Conservation (phyloP, 2,329 filamentous ascomycete genomes). For the Byssochlamys sp. region DNA sequence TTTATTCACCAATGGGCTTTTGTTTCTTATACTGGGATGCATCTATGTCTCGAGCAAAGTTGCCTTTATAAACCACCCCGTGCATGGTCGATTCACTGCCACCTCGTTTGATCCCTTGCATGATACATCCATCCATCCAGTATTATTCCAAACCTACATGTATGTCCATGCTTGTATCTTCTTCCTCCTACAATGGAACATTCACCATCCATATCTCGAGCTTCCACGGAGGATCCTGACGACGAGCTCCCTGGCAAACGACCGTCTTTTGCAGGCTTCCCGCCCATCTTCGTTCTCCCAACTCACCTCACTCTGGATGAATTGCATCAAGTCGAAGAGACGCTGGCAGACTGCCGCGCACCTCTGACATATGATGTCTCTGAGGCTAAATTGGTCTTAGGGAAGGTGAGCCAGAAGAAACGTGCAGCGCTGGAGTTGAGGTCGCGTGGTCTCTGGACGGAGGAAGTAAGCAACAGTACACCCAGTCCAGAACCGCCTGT, state of each 20-base stretch:
- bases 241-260: background rate
- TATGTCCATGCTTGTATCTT: background rate
- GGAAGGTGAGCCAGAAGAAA: conserved; percentile 58
- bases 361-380: conserved; percentile 60
- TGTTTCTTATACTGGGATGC: background rate
- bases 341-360: conserved; percentile 46
- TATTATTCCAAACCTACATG: background rate
- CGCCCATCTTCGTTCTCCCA: conserved; percentile 63
- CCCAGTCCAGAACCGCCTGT: conserved; percentile 8
- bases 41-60: background rate
- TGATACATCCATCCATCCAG: too few species aligned
- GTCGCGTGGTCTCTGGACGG: conserved; percentile 49
- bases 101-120: background rate
- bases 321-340: conserved; percentile 54
- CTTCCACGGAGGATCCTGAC: background rate
- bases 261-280: conserved; percentile 32
- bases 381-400: conserved; percentile 66
- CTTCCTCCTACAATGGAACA: background rate
- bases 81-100: background rate
- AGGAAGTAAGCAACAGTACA: conserved; percentile 19
- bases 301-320: conserved; percentile 58
- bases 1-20: background rate
- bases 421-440: conserved; percentile 71
- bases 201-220: background rate
- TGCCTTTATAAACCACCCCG: background rate